Base-by-base conservation (phyloP, 441 rosid species). In the Breynia disticha region DNA sequence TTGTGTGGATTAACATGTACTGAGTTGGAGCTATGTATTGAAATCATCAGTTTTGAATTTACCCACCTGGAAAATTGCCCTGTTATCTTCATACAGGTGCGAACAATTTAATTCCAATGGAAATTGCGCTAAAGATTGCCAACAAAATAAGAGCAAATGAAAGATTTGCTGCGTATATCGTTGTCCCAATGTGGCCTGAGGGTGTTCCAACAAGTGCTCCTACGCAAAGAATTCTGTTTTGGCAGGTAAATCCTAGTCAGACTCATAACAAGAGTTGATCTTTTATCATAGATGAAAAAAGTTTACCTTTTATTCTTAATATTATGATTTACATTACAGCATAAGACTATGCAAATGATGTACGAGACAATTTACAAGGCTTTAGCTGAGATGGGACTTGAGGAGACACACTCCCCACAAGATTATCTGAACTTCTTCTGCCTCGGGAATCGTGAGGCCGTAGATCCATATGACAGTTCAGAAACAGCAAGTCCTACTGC, bases 291-390 rank as follows among this genome's bases (percentile, higher is more conserved):
- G 32, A 24, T 3, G 7, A 24, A 24, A 7, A 7, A 24, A 24
- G 7, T 24, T 2, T 24, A 2, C 32, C 32, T 24, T 24, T 24
- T 24, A 2, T 7, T 3, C 32, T 24, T 24, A 56, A 10, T 19
- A 28, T 48, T 59, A 2, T 44, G 50, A 63, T 32, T 45, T 74
- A 76, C 83, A 91, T 45, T 74, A 76, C 83, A 91, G 97, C 71
- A 84, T 68, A 84, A 91, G 73, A 91, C 98, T 1, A 91, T 86
- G 97, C 91, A 86, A 76, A 91, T 91, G 97, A 91, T 91, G 98
- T 91, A 91, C 24, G 94, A 86, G 79, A 87, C 89, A 15, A 75
- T 91, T 55, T 77, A 76, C 62, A 81, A 83, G 70, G 98, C 97
- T 18, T 66, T 91, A 55, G 78, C 70, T 39, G 95, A 86, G 73